Conservation (phyloP, 176 grass and related monocot genomes). For the Elaeis guineensis region DNA sequence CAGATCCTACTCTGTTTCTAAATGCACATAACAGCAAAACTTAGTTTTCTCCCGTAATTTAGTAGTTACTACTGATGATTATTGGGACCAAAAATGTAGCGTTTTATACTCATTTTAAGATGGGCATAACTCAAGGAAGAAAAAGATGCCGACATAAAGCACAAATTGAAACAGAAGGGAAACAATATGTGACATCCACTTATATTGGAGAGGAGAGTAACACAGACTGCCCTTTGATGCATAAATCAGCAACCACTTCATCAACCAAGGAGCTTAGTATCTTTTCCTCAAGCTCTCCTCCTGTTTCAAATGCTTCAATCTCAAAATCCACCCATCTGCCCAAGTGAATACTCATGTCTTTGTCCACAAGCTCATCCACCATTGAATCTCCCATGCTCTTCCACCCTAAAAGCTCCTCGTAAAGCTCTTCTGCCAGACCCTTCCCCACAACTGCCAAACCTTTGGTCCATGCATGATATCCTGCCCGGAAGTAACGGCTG, state of each 20-base stretch:
- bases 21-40: too few relatives aligned
- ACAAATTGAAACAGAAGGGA: too few relatives aligned
- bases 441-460: conserved; percentile 28
- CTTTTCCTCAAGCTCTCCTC: conserved; percentile 36
- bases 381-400: conserved; percentile 54
- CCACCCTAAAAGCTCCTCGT: conserved; percentile 46
- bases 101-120: too few relatives aligned
- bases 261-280: conserved; percentile 59
- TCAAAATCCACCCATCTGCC: conserved; percentile 68
- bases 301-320: conserved; percentile 46
- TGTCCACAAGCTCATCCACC: conserved; percentile 68
- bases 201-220: too few relatives aligned
- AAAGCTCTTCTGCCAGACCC: conserved; percentile 29
- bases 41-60: too few relatives aligned
- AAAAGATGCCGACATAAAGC: too few relatives aligned
- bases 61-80: too few relatives aligned
- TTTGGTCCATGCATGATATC: conserved; percentile 72
- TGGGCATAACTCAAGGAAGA: too few relatives aligned
- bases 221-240: too few relatives aligned
- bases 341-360: conserved; percentile 65
- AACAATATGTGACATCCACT: too few relatives aligned
- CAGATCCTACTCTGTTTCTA: too few relatives aligned
- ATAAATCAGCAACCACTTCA: conserved; percentile 56
- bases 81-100: too few relatives aligned
- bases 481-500: conserved; percentile 46